Conservation (phyloP, 2,329 filamentous ascomycete genomes). For the Sarocladium strictum region DNA sequence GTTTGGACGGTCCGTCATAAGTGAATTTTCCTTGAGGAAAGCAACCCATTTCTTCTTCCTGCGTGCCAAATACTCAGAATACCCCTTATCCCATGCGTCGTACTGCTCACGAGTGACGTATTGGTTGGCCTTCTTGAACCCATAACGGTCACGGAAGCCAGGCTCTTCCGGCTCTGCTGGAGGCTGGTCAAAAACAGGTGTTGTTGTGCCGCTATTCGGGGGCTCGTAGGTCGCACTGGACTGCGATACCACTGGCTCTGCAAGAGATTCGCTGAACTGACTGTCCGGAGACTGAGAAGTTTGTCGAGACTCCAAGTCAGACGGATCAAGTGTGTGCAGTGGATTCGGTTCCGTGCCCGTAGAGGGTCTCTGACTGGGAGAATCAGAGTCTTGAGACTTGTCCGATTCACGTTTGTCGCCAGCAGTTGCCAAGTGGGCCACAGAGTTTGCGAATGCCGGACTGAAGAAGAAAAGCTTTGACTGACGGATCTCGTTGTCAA, state of each 20-base stretch:
- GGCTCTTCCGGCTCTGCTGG: constrained; percentile 39
- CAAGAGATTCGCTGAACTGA: background rate
- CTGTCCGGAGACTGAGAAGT: background rate
- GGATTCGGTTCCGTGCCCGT: background rate
- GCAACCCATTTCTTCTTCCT: constrained; percentile 76
- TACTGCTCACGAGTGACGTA: constrained; percentile 73
- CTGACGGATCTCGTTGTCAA: constrained; percentile 32
- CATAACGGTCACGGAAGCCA: constrained; percentile 69
- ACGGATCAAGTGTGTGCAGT: background rate
- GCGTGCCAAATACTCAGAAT: constrained; percentile 68
- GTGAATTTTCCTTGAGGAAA: constrained; percentile 68
- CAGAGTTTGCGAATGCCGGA: constrained; percentile 31
- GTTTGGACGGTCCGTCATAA: constrained; percentile 65
- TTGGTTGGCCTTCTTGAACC: constrained; percentile 83
- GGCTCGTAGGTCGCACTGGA: constrained; percentile 18
- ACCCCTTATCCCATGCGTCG: constrained; percentile 72
- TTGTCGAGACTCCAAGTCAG: background rate
- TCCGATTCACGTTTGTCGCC: constrained; percentile 43
- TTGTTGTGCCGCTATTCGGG: constrained; percentile 1
- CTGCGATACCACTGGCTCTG: constrained; percentile 20
- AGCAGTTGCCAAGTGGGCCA: constrained; percentile 28
- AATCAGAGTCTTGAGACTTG: constrained; percentile 36
- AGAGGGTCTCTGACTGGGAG: background rate
- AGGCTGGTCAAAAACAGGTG: background rate
- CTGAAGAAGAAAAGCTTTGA: constrained; percentile 35